Conservation (phyloP, 2,329 filamentous ascomycete genomes). For the Raffaelea ambrosiae region DNA sequence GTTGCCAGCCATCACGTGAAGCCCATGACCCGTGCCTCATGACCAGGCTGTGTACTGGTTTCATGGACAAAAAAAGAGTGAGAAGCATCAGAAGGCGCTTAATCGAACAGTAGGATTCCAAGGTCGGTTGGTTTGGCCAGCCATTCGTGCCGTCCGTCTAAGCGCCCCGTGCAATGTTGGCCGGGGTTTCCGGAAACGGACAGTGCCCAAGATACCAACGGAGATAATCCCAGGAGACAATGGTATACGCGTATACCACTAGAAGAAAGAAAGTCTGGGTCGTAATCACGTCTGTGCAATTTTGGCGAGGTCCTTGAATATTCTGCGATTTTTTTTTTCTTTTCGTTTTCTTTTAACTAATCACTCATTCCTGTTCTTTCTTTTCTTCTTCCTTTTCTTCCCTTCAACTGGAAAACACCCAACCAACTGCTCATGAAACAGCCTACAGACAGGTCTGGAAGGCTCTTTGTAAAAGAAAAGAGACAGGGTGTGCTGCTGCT, state of each 20-base stretch:
- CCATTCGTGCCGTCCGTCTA: neutral
- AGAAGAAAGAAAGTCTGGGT: neutral
- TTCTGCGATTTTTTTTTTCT: neutral
- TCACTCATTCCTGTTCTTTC: neutral
- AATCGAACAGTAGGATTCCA: neutral
- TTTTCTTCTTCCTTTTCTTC: neutral
- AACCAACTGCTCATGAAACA: too few relatives aligned
- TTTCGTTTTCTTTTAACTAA: neutral
- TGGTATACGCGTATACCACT: neutral
- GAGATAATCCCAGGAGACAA: neutral
- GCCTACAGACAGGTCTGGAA: too few relatives aligned
- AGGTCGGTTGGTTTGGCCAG: neutral
- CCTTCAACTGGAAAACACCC: too few relatives aligned
- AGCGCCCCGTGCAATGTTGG: neutral
- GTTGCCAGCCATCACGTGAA: too few relatives aligned
- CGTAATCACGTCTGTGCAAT: neutral
- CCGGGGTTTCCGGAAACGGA: neutral
- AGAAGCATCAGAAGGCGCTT: neutral
- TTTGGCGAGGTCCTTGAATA: neutral
- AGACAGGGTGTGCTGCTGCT: too few relatives aligned
- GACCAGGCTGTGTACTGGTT: neutral
- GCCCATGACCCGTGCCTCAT: too few relatives aligned
- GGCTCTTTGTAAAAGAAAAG: too few relatives aligned
- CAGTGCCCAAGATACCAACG: neutral
- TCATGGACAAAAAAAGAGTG: neutral